phyloP scores from a whole-genome alignment of 169 alveolate genomes.

The Sarcocystis neurona region DNA sequence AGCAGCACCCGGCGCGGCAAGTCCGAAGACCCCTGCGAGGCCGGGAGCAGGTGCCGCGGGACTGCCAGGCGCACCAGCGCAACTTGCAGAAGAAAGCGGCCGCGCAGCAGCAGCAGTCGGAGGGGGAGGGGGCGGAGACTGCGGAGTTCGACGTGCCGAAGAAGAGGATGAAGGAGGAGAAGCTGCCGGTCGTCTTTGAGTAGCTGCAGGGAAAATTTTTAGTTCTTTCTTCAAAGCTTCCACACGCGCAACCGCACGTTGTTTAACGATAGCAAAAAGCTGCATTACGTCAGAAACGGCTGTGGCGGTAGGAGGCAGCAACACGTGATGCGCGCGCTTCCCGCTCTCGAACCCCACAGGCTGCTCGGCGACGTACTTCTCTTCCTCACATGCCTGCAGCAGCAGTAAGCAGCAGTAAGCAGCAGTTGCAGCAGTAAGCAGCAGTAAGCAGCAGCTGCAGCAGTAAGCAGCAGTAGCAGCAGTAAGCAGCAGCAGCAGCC shows the following conservation, averaged over 20 bases:
- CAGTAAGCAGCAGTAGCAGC: no score
- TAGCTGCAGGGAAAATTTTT: conserved; percentile 5
- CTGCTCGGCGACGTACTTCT: no score
- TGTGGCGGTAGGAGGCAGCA: background rate
- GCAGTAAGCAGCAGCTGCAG: no score
- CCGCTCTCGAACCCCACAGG: no score
- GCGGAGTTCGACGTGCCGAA: no score
- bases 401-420: no score
- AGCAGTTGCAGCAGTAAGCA: no score
- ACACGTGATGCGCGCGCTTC: background rate
- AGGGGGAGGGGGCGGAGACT: conserved; percentile 17
- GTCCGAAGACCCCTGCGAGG: conserved; percentile 11
- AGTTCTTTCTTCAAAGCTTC: background rate
- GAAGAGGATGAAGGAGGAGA: background rate
- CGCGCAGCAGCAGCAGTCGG: background rate
- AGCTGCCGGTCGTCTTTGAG: background rate
- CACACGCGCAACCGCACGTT: conserved; percentile 13
- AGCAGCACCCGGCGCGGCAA: background rate
- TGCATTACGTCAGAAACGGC: background rate
- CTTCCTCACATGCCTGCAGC: no score
- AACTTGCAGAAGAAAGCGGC: background rate
- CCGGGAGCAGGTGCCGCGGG: background rate
- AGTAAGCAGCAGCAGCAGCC: no score
- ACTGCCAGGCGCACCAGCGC: background rate
- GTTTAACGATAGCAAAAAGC: background rate